A percentile compares a stretch with the other conserved stretches of the same genome.
phyloP scores from a whole-genome alignment of 805 yeast species.

The Wickerhamiella domercqiae region DNA sequence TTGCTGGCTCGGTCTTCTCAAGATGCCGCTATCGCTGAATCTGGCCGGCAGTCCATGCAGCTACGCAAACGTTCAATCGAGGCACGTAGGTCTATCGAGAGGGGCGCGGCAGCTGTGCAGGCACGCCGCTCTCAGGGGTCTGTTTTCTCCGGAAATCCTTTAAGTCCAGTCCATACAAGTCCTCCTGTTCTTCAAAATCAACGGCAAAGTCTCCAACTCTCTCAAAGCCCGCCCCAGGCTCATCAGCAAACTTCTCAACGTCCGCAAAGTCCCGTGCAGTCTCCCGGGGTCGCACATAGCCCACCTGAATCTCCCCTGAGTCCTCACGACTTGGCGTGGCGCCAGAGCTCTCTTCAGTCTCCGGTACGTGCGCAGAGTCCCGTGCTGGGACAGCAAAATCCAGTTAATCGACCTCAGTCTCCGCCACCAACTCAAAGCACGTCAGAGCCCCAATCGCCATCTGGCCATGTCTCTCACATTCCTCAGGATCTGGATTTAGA shows the following conservation, averaged over 20 bases:
- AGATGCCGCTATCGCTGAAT: constrained; percentile 15
- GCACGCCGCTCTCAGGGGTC: neutral
- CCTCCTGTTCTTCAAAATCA: neutral
- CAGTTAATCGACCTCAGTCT: neutral
- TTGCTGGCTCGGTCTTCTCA: constrained; percentile 12
- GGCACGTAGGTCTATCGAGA: constrained; percentile 2
- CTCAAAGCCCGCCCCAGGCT: neutral
- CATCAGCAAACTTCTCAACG: neutral
- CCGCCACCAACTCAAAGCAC: neutral
- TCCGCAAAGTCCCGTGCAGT: neutral
- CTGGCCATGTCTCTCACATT: neutral
- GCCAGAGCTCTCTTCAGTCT: too few relatives aligned
- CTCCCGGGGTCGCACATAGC: neutral
- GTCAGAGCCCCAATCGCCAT: neutral
- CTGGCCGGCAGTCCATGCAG: constrained; percentile 16
- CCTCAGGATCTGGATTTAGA: constrained; percentile 29
- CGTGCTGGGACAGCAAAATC: neutral
- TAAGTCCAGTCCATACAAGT: neutral
- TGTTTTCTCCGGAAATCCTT: neutral
- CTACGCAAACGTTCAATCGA: constrained; percentile 2
- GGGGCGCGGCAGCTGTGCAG: constrained; percentile 1
- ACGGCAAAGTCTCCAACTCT: neutral
- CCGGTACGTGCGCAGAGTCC: neutral
- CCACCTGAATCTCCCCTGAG: neutral
- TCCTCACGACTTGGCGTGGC: too few relatives aligned